Evolutionary conservation across 768 basidiomycete genomes (phyloP).

Genomic region (Phaeotremella fagi): DNA sequence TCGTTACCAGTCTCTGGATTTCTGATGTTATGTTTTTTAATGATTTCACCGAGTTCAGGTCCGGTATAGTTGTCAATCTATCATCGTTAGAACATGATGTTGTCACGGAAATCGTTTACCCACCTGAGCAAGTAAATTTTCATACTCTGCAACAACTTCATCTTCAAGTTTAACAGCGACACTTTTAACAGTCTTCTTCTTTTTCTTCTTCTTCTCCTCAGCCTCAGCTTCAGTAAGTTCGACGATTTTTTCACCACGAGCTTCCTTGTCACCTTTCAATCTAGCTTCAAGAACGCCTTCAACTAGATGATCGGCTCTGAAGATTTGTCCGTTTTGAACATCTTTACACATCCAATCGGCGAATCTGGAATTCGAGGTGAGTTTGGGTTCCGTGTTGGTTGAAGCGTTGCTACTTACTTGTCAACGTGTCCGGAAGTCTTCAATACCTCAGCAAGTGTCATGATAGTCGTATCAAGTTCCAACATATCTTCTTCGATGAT

Average conservation of each 20-base stretch:
- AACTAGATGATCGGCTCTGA: conserved; percentile 93
- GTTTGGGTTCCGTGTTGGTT: too few relatives aligned
- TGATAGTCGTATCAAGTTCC: conserved; percentile 95
- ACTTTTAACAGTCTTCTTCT: conserved; percentile 59
- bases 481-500: conserved; percentile 98
- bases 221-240: conserved; percentile 56
- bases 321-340: conserved; percentile 85
- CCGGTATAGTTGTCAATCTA: conserved; percentile 94
- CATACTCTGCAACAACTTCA: conserved; percentile 68
- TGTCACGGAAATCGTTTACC: conserved; percentile 31
- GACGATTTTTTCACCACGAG: conserved; percentile 63
- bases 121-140: conserved; percentile 81
- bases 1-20: conserved; percentile 93
- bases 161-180: conserved; percentile 70
- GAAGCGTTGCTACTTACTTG: conserved; percentile 52
- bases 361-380: conserved; percentile 58
- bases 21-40: conserved; percentile 68
- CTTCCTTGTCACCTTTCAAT: conserved; percentile 83
- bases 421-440: conserved; percentile 97
- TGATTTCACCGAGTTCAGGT: conserved; percentile 78
- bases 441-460: conserved; percentile 91
- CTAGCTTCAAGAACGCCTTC: conserved; percentile 86
- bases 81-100: background rate
- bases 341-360: conserved; percentile 99
- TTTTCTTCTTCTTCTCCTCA: conserved; percentile 69